phyloP scores from a whole-genome alignment of 805 yeast genomes.

The Nakazawaea pomicola region DNA sequence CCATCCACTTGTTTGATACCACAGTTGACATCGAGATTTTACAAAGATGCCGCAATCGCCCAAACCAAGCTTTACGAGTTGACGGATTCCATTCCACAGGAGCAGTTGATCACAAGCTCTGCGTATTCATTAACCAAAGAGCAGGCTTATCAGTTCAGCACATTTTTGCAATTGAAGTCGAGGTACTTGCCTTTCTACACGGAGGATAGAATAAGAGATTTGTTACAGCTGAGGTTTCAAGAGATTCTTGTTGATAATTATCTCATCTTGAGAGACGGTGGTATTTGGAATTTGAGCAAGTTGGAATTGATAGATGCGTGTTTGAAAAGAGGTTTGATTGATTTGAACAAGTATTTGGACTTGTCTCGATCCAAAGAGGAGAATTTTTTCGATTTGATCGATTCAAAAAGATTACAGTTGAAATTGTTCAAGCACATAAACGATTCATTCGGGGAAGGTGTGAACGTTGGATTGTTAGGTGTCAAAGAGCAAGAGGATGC shows the following conservation, averaged over 20 bases:
- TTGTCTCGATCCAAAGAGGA: constrained; percentile 1
- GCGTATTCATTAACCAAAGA: constrained; percentile 41
- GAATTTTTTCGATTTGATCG: constrained; percentile 16
- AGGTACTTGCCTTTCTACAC: constrained; percentile 40
- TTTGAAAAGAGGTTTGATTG: constrained; percentile 51
- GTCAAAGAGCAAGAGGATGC: neutral
- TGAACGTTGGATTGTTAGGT: constrained; percentile 3
- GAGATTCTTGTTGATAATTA: constrained; percentile 51
- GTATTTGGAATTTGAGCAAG: constrained; percentile 40
- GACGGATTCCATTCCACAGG: constrained; percentile 12
- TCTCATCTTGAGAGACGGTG: constrained; percentile 33
- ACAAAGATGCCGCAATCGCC: constrained; percentile 23
- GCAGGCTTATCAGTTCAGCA: constrained; percentile 32
- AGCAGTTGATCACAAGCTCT: constrained; percentile 32
- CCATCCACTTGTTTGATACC: constrained; percentile 63
- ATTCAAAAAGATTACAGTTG: constrained; percentile 15
- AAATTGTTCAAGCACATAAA: constrained; percentile 15
- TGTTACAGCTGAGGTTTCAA: constrained; percentile 34
- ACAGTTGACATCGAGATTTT: constrained; percentile 33
- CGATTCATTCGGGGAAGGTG: constrained; percentile 10
- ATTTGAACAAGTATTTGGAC: constrained; percentile 18
- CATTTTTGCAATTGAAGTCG: constrained; percentile 32
- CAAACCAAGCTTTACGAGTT: constrained; percentile 17
- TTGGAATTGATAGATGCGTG: constrained; percentile 52
- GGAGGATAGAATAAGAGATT: constrained; percentile 29